phyloP scores from a whole-genome alignment of 768 basidiomycete species.

The Hortiboletus campestris region DNA sequence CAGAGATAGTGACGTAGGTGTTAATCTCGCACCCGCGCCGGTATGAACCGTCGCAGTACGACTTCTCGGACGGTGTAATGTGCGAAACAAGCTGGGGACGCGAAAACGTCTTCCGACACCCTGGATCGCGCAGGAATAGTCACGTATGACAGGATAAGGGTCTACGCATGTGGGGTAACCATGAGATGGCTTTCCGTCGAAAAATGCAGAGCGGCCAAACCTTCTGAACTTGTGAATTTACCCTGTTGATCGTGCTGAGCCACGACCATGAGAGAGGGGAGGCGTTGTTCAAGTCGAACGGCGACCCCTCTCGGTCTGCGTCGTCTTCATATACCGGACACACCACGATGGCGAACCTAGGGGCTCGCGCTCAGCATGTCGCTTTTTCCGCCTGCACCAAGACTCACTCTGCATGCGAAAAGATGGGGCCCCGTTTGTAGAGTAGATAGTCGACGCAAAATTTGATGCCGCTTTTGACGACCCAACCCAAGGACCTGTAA shows the following conservation, averaged over 20 bases:
- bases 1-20: not conserved
- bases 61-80: conserved; percentile 86
- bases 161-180: conserved; percentile 45
- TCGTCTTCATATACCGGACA: conserved; percentile 89
- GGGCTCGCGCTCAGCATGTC: not conserved
- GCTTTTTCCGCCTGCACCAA: not conserved
- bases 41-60: conserved; percentile 79
- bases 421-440: conserved; percentile 93
- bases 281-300: conserved; percentile 61
- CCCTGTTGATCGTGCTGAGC: conserved; percentile 95
- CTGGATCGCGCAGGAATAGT: conserved; percentile 81
- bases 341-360: conserved; percentile 87
- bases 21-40: conserved; percentile 89
- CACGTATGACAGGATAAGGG: conserved; percentile 85
- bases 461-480: conserved; percentile 93
- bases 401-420: conserved; percentile 90
- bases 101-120: conserved; percentile 48
- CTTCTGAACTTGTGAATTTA: conserved; percentile 97
- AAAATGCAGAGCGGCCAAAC: conserved; percentile 46
- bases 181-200: not conserved
- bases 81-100: conserved; percentile 70
- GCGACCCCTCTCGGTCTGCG: conserved; percentile 62
- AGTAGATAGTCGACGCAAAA: conserved; percentile 95
- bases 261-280: conserved; percentile 88
- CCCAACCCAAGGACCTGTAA: conserved; percentile 95